Base-by-base conservation (phyloP, 108 stramenopile genomes). In the Fistulifera pelliculosa region DNA sequence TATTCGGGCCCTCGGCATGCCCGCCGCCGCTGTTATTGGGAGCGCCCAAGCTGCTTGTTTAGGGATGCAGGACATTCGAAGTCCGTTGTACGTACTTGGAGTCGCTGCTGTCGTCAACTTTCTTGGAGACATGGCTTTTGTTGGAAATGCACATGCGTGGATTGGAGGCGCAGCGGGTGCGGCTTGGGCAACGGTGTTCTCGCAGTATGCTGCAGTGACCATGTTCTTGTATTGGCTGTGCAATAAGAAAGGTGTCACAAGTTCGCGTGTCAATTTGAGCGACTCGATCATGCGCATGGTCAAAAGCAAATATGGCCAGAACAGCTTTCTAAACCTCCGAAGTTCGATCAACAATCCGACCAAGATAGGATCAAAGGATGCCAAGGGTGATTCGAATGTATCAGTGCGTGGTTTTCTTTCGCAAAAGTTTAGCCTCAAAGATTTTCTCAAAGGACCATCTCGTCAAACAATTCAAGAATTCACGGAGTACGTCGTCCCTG, bases 121-220 rank as follows among this genome's bases (percentile, higher is more conserved):
- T 52, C 62, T 78, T 11, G 83, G 84, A 8, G 90, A 92, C 63
- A 57, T 71, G 26, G 24, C 76, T 1, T 73, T 92, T 53, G 88
- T 90, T 0, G 70, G 81, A 3, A 54, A 57, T 22, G 45, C 51
- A 1, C 60, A 80, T 58, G 56, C 67, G 0, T 71, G 68, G 65
- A 67, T 90, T 47, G 83, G 87, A 18, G 91, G 91, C 11, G 77
- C 84, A 0, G 81, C 85, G 0, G 91, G 91, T 22, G 91, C 91
- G 10, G 86, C 91, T n/a, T 93, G 91, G 91, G 91, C 91, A 1
- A 93, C 91, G 1, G 79, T 82, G 18, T 73, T 88, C 48, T 80
- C 77, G 27, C 91, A 87, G 42, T 93, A 78, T 64, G 78, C 74
- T 21, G 91, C 86, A 0, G 56, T 87, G 10, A 60, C 61, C 0